Percentiles rank a stretch among this genome's conserved stretches.
Conservation (phyloP, 805 yeast species). For the Teunomyces kruisii region DNA sequence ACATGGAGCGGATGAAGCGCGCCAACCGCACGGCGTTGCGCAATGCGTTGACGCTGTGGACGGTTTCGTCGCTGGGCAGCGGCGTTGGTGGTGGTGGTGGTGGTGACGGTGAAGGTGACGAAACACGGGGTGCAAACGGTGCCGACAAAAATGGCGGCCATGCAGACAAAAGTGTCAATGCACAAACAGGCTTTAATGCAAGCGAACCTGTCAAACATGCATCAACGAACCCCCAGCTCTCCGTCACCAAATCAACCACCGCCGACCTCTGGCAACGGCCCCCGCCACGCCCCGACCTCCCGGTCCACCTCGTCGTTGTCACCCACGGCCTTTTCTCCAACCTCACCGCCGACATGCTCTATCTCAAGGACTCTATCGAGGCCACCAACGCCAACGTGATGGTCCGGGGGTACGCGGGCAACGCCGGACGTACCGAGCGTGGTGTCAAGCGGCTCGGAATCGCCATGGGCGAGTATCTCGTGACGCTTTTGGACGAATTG, state of each 20-base stretch:
- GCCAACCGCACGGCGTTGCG: constrained; percentile 25
- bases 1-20: constrained; percentile 31
- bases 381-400: constrained; percentile 23
- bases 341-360: constrained; percentile 46
- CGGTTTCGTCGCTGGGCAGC: neutral
- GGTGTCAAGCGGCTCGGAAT: constrained; percentile 40
- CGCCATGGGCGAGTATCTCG: constrained; percentile 28
- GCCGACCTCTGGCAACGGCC: constrained; percentile 35
- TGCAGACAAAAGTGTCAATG: neutral
- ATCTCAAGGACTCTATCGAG: constrained; percentile 35
- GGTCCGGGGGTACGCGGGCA: constrained; percentile 38
- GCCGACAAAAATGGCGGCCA: neutral
- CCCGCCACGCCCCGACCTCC: constrained; percentile 24
- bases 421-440: constrained; percentile 43
- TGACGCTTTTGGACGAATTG: constrained; percentile 24
- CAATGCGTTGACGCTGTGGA: constrained; percentile 6
- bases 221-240: constrained; percentile 21
- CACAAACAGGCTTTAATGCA: neutral
- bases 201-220: neutral
- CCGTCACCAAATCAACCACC: constrained; percentile 25
- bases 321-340: constrained; percentile 47
- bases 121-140: neutral
- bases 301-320: constrained; percentile 40
- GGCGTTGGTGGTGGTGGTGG: neutral
- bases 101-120: neutral